Conservation (phyloP, 129 eudicot species). For the Logfia minima region DNA sequence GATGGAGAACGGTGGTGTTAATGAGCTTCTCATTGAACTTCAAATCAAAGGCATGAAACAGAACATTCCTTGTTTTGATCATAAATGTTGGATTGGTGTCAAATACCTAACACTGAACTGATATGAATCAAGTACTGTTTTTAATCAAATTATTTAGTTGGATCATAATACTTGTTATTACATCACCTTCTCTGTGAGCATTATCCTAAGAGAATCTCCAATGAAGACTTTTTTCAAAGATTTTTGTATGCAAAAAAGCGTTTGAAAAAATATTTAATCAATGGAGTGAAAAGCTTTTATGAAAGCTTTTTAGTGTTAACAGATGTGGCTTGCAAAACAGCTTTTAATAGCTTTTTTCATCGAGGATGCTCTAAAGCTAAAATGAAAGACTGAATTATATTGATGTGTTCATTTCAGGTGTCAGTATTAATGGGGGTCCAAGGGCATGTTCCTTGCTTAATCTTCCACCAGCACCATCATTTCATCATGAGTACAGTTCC, state of each 20-base stretch:
- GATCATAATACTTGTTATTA: background rate
- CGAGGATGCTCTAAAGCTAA: background rate
- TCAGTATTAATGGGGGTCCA: slow-evolving; percentile 81
- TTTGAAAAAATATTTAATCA: too few species aligned
- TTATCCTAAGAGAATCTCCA: background rate
- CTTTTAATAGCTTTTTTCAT: too few species aligned
- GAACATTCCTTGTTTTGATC: background rate
- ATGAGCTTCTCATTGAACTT: slow-evolving; percentile 81
- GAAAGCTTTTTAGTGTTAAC: too few species aligned
- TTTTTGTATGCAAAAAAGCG: too few species aligned
- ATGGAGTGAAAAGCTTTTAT: too few species aligned
- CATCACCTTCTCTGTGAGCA: background rate
- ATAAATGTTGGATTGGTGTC: background rate
- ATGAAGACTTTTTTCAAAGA: too few species aligned
- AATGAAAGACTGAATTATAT: background rate
- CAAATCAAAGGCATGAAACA: slow-evolving; percentile 66
- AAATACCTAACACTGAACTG: background rate
- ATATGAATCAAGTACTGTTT: too few species aligned
- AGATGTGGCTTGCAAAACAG: too few species aligned
- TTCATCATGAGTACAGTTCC: slow-evolving; percentile 86
- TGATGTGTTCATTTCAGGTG: slow-evolving; percentile 54
- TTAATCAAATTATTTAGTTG: background rate
- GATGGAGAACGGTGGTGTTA: slow-evolving; percentile 59
- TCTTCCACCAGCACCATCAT: slow-evolving; percentile 74
- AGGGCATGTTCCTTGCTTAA: slow-evolving; percentile 63